Evolutionary conservation across 805 yeast genomes (phyloP).

Genomic region (Metschnikowia sp.): DNA sequence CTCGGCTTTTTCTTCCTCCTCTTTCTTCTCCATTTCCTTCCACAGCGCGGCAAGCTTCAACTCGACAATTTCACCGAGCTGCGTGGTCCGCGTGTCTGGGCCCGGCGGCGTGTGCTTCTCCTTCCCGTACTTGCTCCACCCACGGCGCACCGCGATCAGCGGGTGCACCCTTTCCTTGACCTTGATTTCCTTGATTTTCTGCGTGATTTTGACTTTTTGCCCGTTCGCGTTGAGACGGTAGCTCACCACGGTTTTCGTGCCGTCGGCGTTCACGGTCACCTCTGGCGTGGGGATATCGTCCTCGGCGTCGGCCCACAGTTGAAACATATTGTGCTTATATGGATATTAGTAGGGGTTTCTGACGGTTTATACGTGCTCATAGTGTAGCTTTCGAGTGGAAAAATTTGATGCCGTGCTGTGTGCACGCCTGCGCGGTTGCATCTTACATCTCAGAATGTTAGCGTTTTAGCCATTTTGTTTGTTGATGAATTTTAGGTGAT

Average conservation of each 20-base stretch:
- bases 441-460: too few species aligned
- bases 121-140: conserved; percentile 85
- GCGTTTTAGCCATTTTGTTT: too few species aligned
- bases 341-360: not conserved
- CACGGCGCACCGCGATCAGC: conserved; percentile 79
- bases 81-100: conserved; percentile 85
- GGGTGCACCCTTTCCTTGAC: conserved; percentile 82
- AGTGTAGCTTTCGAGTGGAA: not conserved
- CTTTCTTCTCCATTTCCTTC: conserved; percentile 75
- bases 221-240: conserved; percentile 74
- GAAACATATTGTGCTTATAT: conserved; percentile 25
- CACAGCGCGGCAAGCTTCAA: conserved; percentile 71
- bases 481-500: not conserved
- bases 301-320: conserved; percentile 70
- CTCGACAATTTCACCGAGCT: conserved; percentile 79
- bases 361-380: not conserved
- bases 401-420: conserved; percentile 10
- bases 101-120: conserved; percentile 74
- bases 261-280: conserved; percentile 76
- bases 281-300: conserved; percentile 73
- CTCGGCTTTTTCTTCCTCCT: conserved; percentile 53
- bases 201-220: conserved; percentile 83
- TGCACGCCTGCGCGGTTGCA: conserved; percentile 7
- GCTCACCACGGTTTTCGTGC: conserved; percentile 83
- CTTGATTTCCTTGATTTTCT: conserved; percentile 71